Conservation (phyloP, 352 stramenopile genomes). For the Pythium apleroticum region DNA sequence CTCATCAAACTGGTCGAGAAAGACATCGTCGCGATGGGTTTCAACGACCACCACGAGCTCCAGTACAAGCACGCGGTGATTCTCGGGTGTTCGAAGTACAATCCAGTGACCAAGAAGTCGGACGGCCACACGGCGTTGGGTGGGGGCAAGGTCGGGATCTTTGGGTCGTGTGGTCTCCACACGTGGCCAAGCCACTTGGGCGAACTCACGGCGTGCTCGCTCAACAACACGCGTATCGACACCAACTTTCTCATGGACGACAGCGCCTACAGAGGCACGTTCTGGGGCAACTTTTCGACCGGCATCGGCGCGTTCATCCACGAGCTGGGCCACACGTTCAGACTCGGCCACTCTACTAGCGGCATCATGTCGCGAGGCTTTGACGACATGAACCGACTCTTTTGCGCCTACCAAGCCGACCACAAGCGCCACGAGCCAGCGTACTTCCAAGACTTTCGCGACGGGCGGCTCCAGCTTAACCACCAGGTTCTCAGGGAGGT, state of each 20-base stretch:
- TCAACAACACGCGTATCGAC: slow-evolving; percentile 64
- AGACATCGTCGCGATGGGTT: slow-evolving; percentile 44
- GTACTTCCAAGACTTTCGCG: slow-evolving; percentile 21
- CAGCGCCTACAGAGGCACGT: slow-evolving; percentile 56
- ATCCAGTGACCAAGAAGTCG: slow-evolving; percentile 42
- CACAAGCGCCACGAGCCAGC: slow-evolving; percentile 25
- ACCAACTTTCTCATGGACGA: slow-evolving; percentile 49
- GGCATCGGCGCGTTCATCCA: slow-evolving; percentile 66
- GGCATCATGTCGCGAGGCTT: slow-evolving; percentile 75
- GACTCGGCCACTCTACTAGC: slow-evolving; percentile 49
- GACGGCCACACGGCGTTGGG: slow-evolving; percentile 63
- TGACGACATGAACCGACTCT: slow-evolving; percentile 69
- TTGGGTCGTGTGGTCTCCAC: slow-evolving; percentile 68
- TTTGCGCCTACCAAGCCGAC: slow-evolving; percentile 39
- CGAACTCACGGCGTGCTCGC: slow-evolving; percentile 48
- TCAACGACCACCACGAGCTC: slow-evolving; percentile 32
- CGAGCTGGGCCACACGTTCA: slow-evolving; percentile 63
- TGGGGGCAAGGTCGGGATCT: slow-evolving; percentile 55
- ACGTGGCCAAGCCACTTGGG: slow-evolving; percentile 52
- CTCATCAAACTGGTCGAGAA: slow-evolving; percentile 52
- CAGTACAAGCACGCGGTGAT: slow-evolving; percentile 73
- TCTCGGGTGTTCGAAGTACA: slow-evolving; percentile 65
- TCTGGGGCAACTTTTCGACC: slow-evolving; percentile 66
- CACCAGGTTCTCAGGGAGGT: slow-evolving; percentile 39
- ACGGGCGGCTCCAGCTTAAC: slow-evolving; percentile 38